These are phyloP conservation scores for Plasmodium ovale DNA, from an alignment of 169 alveolate species.

Conservation along the genomic window DNA sequence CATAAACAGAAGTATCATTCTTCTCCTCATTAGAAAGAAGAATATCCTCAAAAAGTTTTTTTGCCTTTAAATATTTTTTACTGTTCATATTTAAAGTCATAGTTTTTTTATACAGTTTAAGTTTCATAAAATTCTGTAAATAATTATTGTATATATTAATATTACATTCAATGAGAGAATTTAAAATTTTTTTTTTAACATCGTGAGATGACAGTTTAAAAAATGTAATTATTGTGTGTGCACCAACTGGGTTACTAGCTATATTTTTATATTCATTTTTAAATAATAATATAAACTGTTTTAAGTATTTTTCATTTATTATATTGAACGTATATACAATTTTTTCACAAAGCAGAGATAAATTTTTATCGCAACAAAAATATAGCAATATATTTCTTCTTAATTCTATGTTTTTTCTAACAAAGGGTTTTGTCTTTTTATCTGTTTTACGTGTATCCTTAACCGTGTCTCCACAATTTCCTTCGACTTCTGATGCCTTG, in stretches of 20 bases:
- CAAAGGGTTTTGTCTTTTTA: constrained; percentile 21
- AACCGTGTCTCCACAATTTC: neutral
- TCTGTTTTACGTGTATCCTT: neutral
- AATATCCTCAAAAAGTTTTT: constrained; percentile 53
- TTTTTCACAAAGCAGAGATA: constrained; percentile 71
- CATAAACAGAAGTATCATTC: neutral
- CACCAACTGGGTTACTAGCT: constrained; percentile 56
- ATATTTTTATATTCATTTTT: constrained; percentile 45
- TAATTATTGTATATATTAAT: constrained; percentile 39
- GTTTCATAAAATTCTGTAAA: constrained; percentile 52
- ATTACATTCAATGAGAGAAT: constrained; percentile 37
- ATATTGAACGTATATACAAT: constrained; percentile 53
- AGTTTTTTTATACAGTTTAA: constrained; percentile 58
- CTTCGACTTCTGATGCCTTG: too few relatives aligned
- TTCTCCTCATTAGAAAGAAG: constrained; percentile 23
- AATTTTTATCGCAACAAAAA: constrained; percentile 51
- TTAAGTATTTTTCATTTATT: constrained; percentile 56
- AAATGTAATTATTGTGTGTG: constrained; percentile 47
- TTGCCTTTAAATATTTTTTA: constrained; percentile 70
- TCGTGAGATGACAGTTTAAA: constrained; percentile 49
- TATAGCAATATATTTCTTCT: constrained; percentile 57
- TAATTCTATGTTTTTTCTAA: constrained; percentile 33
- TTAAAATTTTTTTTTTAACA: constrained; percentile 50
- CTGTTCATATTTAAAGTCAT: constrained; percentile 23
- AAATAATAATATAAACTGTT: constrained; percentile 35